phyloP scores from a whole-genome alignment of 345 rosid genomes.

The Erucastrum elatum region DNA sequence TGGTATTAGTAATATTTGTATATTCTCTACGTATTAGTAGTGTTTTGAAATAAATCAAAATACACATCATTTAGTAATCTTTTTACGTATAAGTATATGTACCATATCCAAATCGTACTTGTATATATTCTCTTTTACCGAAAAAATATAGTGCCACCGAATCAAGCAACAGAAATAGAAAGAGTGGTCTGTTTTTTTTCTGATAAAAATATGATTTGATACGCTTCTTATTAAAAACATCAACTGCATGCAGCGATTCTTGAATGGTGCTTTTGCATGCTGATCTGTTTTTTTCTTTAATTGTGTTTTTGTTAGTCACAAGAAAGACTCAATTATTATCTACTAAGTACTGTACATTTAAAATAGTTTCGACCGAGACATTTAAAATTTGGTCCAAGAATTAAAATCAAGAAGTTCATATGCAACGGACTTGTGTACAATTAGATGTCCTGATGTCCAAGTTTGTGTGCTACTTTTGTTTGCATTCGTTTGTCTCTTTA shows the following conservation, averaged over 20 bases:
- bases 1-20: not conserved
- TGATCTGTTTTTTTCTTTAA: not conserved
- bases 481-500: constrained; percentile 34
- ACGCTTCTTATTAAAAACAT: not conserved
- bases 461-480: constrained; percentile 40
- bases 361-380: not conserved
- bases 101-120: not conserved
- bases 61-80: not conserved
- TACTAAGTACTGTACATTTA: not conserved
- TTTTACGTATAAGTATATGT: not conserved
- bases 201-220: not conserved
- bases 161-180: not conserved
- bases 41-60: not conserved
- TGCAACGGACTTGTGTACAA: constrained; percentile 9
- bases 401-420: constrained; percentile 11
- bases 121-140: not conserved
- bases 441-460: constrained; percentile 27
- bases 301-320: not conserved
- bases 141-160: not conserved
- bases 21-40: not conserved
- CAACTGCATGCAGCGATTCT: not conserved
- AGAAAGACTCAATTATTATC: not conserved
- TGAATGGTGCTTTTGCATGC: not conserved
- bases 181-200: not conserved
- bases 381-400: not conserved